A percentile compares a stretch with the other conserved stretches of the same genome.
Evolutionary conservation across 2,329 filamentous ascomycete species (phyloP).

Genomic region (Sporothrix globosa): DNA sequence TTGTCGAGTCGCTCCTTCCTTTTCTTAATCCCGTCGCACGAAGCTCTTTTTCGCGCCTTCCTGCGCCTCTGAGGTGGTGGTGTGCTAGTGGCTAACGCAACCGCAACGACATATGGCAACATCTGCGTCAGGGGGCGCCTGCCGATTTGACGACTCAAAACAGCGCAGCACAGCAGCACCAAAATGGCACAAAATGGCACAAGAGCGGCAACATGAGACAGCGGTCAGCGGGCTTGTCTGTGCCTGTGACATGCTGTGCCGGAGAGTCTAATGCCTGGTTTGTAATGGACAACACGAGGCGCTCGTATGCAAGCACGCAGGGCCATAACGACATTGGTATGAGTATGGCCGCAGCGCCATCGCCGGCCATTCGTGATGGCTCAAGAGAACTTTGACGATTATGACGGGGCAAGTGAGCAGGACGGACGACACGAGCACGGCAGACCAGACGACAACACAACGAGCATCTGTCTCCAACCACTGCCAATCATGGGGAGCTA

Average conservation of each 20-base stretch:
- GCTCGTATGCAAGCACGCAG: neutral
- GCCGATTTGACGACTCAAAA: neutral
- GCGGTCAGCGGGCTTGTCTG: constrained; percentile 15
- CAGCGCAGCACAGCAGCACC: neutral
- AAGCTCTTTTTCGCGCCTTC: neutral
- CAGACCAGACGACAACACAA: neutral
- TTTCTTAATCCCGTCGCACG: neutral
- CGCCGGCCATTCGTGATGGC: neutral
- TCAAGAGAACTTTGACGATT: neutral
- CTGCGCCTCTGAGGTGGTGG: neutral
- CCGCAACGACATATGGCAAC: constrained; percentile 24
- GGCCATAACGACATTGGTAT: constrained; percentile 15
- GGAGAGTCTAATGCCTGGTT: neutral
- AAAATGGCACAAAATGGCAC: neutral
- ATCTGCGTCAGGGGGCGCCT: constrained; percentile 21
- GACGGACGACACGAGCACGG: neutral
- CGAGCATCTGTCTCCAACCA: neutral
- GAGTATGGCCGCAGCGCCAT: neutral
- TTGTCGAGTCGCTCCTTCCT: neutral
- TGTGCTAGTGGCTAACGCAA: constrained; percentile 25
- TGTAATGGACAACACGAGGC: neutral
- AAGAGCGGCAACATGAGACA: neutral
- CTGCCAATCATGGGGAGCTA: neutral
- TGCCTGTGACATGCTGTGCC: neutral
- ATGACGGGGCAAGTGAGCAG: neutral